Conservation (phyloP, 208 protist genomes). For the Leishmania amazonensis region DNA sequence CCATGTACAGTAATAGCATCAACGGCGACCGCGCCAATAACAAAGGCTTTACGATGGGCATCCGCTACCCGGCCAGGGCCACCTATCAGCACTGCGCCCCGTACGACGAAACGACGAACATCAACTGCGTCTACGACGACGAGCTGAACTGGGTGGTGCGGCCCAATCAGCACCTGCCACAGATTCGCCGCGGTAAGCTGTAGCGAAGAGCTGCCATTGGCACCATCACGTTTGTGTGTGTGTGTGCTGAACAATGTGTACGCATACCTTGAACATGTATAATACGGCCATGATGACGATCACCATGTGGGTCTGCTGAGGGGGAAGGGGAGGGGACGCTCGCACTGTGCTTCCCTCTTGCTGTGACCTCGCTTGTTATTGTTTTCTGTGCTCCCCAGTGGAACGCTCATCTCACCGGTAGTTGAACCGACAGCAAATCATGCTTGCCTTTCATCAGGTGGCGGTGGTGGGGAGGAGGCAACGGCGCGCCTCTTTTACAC, state of each 20-base stretch:
- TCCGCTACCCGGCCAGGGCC: constrained; percentile 77
- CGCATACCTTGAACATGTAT: not conserved
- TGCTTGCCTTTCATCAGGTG: not conserved
- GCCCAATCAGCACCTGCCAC: constrained; percentile 26
- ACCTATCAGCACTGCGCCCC: constrained; percentile 71
- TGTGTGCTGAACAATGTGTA: not conserved
- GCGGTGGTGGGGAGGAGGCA: not conserved
- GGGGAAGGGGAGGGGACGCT: not conserved
- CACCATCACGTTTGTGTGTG: not conserved
- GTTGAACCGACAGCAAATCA: not conserved
- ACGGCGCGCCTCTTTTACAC: not conserved
- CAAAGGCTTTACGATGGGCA: constrained; percentile 75
- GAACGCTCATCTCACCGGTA: not conserved
- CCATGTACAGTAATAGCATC: constrained; percentile 56
- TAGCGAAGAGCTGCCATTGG: not conserved
- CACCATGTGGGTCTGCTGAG: not conserved
- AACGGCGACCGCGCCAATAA: constrained; percentile 34
- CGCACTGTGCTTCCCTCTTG: not conserved
- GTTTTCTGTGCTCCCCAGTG: not conserved
- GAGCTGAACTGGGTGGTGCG: constrained; percentile 66
- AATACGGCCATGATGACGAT: not conserved
- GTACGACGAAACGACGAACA: constrained; percentile 72
- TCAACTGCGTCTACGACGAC: constrained; percentile 80
- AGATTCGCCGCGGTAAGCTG: constrained; percentile 8
- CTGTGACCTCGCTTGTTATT: not conserved